Base-by-base conservation (phyloP, 331 rosid genomes). In the Cydonia oblonga region DNA sequence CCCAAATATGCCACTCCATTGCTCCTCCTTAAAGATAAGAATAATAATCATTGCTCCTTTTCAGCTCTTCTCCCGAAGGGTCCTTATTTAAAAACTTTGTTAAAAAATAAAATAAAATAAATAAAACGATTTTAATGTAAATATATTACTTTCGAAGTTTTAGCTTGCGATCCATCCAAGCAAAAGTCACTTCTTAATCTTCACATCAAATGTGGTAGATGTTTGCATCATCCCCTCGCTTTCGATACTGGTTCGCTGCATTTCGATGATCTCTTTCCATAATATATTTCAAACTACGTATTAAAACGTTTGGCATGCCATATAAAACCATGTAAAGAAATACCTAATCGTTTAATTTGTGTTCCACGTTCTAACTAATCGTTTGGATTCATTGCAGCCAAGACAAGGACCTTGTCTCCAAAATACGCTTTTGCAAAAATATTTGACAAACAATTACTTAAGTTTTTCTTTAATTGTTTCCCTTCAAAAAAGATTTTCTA, bases 101-200 rank as follows among this genome's bases (percentile, higher is more conserved):
- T n/a, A n/a, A n/a, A n/a, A n/a, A n/a, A n/a, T n/a, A n/a, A n/a
- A n/a, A n/a, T n/a, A n/a, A n/a, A n/a, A n/a, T n/a, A n/a, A n/a
- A n/a, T n/a, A n/a, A n/a, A n/a, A 16, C 11, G 18, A 38, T 2
- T 81, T 67, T 84, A 79, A 86, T 84, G 77, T 77, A 80, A 52
- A 59, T 71, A 40, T 72, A 86, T 89, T 85, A 83, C 71, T 88
- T 88, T 85, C 80, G 82, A 88, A 87, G 87, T 75, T 88, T 83
- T 74, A 79, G 96, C 90, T 90, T 90, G 96, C 96, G 87, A 87
- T 88, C 82, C 89, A 88, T 88, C 88, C 87, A 90, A 87, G 96
- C 95, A 88, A 90, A 85, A 77, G 87, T 88, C 87, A 73, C 79
- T 82, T 85, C 82, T 75, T 42, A 20, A 33, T 75, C 80, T 74